These are phyloP conservation scores for Phytophthora agathidicida DNA, from an alignment of 352 stramenopile genomes.

Conservation along the genomic window DNA sequence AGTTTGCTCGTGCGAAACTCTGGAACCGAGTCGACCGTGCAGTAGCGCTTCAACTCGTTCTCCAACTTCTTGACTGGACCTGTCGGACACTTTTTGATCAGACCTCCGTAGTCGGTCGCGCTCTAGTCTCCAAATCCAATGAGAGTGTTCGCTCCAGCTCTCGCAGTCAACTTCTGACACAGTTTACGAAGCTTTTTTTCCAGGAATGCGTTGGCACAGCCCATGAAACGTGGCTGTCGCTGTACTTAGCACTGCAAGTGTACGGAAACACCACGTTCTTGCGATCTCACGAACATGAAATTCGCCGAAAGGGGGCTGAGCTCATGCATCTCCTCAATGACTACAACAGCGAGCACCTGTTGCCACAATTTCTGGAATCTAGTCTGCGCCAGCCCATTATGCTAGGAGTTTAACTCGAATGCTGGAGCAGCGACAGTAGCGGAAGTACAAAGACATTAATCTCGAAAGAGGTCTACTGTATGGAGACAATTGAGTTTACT, in stretches of 20 bases:
- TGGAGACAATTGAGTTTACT: constrained; percentile 14
- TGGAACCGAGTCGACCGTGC: no score
- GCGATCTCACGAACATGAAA: constrained; percentile 17
- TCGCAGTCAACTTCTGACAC: no score
- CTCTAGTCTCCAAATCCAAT: no score
- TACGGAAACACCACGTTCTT: constrained; percentile 31
- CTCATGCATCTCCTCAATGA: constrained; percentile 34
- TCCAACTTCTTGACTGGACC: no score
- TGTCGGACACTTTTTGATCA: no score
- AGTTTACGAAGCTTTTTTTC: no score
- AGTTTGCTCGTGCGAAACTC: no score
- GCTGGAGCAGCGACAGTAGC: neutral
- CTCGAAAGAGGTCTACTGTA: constrained; percentile 19
- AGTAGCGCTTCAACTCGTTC: no score
- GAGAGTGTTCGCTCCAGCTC: no score
- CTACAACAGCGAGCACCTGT: constrained; percentile 40
- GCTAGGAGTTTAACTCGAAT: constrained; percentile 1
- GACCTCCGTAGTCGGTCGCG: no score
- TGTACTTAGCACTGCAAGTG: constrained; percentile 32
- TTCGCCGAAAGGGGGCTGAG: constrained; percentile 25
- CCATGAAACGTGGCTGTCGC: constrained; percentile 41
- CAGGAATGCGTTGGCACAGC: constrained; percentile 48
- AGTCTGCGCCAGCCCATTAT: constrained; percentile 27
- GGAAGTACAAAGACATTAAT: neutral
- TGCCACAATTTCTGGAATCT: constrained; percentile 36